phyloP scores from a whole-genome alignment of 805 yeast genomes.

The Yamadazyma philogaea region DNA sequence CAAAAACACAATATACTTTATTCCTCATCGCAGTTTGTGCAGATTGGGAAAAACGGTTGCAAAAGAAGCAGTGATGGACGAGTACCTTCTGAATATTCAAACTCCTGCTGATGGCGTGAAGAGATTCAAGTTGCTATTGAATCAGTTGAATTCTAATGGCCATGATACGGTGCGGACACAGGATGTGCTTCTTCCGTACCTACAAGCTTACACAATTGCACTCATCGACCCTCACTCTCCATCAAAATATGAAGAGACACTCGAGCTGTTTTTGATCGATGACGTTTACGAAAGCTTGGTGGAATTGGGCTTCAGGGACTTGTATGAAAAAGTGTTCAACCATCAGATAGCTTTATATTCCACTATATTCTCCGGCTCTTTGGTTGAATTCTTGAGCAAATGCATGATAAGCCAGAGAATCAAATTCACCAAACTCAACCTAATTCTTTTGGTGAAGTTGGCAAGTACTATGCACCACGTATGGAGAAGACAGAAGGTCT shows the following conservation, averaged over 20 bases:
- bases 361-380: constrained; percentile 1
- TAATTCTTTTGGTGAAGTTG: background rate
- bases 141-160: background rate
- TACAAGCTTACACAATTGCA: background rate
- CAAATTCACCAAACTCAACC: background rate
- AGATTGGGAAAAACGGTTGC: background rate
- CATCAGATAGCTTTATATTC: background rate
- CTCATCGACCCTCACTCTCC: background rate
- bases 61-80: background rate
- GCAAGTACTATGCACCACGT: background rate
- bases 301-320: constrained; percentile 1
- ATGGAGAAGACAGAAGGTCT: background rate
- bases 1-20: too few relatives aligned
- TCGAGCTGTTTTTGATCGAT: background rate
- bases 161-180: background rate
- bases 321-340: constrained; percentile 3
- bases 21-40: background rate
- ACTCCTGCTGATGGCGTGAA: background rate
- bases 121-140: background rate
- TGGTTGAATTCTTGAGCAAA: background rate
- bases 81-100: background rate
- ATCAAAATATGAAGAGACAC: background rate
- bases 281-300: background rate
- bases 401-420: background rate
- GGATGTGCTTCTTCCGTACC: background rate